These are phyloP conservation scores for Petrea volubilis DNA, from an alignment of 257 asterid genomes.

Conservation along the genomic window DNA sequence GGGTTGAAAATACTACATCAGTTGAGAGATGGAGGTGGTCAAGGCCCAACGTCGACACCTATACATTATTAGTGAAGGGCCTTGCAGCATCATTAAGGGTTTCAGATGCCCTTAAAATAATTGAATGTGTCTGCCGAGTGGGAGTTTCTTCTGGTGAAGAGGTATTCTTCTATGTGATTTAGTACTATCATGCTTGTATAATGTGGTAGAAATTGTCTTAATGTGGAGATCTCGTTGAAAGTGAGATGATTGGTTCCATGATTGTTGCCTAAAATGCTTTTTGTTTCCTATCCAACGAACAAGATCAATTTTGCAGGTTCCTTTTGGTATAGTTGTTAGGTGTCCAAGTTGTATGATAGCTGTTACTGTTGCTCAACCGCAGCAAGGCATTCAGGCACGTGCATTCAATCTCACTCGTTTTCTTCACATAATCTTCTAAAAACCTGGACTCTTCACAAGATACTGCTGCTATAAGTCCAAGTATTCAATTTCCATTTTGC, in stretches of 20 bases:
- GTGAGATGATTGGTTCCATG: not conserved
- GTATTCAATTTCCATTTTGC: not conserved
- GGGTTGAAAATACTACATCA: conserved; percentile 42
- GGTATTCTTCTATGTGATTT: conserved; percentile 40
- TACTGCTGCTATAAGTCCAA: not conserved
- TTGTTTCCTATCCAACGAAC: not conserved
- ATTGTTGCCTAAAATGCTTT: conserved; percentile 13
- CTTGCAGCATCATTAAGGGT: conserved; percentile 79
- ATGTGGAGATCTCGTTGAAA: not conserved
- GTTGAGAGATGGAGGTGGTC: conserved; percentile 88
- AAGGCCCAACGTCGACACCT: conserved; percentile 77
- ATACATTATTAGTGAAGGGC: conserved; percentile 60
- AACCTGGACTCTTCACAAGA: not conserved
- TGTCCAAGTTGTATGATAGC: conserved; percentile 93
- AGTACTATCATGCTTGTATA: not conserved
- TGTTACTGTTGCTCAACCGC: conserved; percentile 89
- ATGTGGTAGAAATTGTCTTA: conserved; percentile 4
- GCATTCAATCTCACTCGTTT: conserved; percentile 9
- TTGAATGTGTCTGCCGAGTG: conserved; percentile 77
- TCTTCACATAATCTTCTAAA: not conserved
- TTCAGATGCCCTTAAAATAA: conserved; percentile 75
- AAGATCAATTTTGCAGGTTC: conserved; percentile 54
- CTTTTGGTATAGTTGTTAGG: conserved; percentile 87
- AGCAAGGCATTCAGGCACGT: conserved; percentile 92
- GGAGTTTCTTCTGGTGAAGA: conserved; percentile 87